These are phyloP conservation scores for Groenewaldozyma salmanticensis DNA, from an alignment of 805 yeast species.

Conservation along the genomic window DNA sequence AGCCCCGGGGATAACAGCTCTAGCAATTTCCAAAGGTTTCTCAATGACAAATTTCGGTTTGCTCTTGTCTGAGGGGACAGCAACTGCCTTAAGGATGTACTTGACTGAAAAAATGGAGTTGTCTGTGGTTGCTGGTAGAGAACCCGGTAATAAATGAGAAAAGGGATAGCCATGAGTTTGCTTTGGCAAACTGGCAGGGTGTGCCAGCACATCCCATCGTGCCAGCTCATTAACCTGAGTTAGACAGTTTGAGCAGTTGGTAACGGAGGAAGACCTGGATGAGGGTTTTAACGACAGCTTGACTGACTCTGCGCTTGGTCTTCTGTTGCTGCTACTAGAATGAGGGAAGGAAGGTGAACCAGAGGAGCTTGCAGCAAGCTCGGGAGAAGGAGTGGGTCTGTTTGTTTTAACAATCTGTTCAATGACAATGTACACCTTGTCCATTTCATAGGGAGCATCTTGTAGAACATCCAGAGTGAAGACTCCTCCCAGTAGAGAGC, in stretches of 20 bases:
- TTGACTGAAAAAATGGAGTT: conserved; percentile 54
- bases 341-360: background rate
- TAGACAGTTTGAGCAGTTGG: conserved; percentile 38
- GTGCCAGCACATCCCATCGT: conserved; percentile 74
- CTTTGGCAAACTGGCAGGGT: conserved; percentile 44
- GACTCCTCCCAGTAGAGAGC: conserved; percentile 77
- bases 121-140: conserved; percentile 64
- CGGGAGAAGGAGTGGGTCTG: conserved; percentile 1
- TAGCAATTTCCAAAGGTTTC: conserved; percentile 60
- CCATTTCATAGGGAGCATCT: conserved; percentile 33
- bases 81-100: conserved; percentile 64
- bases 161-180: conserved; percentile 88
- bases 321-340: background rate
- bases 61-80: conserved; percentile 11
- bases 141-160: conserved; percentile 80
- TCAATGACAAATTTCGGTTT: conserved; percentile 31
- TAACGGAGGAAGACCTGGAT: conserved; percentile 62
- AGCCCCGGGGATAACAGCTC: conserved; percentile 72
- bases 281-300: conserved; percentile 19
- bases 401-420: conserved; percentile 44
- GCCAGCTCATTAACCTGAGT: conserved; percentile 54
- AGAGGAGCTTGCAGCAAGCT: background rate
- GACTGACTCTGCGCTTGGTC: background rate
- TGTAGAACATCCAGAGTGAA: conserved; percentile 50
- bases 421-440: conserved; percentile 52